Evolutionary conservation across 768 basidiomycete species (phyloP).

Genomic region (Mycena galopus): DNA sequence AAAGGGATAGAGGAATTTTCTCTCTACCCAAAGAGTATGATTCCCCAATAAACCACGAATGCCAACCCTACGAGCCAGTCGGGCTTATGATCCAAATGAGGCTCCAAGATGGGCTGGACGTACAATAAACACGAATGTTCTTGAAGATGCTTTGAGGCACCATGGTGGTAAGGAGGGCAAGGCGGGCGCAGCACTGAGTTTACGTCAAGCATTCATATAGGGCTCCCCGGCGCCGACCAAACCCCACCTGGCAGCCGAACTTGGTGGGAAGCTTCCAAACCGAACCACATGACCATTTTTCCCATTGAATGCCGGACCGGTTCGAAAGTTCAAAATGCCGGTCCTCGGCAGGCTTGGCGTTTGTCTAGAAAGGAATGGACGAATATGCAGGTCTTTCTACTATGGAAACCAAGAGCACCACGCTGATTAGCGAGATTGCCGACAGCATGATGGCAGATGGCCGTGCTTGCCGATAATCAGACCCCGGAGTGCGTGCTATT

Average conservation of each 20-base stretch:
- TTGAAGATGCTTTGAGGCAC: conserved; percentile 47
- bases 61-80: conserved; percentile 67
- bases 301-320: not conserved
- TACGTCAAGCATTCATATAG: conserved; percentile 6
- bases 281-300: not conserved
- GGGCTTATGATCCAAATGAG: not conserved
- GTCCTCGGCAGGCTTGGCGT: not conserved
- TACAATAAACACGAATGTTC: conserved; percentile 79
- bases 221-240: not conserved
- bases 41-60: conserved; percentile 83
- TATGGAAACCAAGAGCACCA: too few relatives aligned
- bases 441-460: too few relatives aligned
- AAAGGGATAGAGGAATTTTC: not conserved
- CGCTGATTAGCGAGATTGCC: too few relatives aligned
- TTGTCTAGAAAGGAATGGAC: too few relatives aligned
- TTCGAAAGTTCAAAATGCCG: not conserved
- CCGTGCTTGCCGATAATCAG: too few relatives aligned
- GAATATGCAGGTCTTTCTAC: too few relatives aligned
- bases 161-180: conserved; percentile 16
- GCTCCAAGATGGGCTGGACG: conserved; percentile 34
- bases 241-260: not conserved
- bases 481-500: too few relatives aligned
- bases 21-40: conserved; percentile 75
- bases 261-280: not conserved
- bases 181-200: not conserved